Conservation (phyloP, 192 early-diverging fungal species). For the Coemansia umbellata region DNA sequence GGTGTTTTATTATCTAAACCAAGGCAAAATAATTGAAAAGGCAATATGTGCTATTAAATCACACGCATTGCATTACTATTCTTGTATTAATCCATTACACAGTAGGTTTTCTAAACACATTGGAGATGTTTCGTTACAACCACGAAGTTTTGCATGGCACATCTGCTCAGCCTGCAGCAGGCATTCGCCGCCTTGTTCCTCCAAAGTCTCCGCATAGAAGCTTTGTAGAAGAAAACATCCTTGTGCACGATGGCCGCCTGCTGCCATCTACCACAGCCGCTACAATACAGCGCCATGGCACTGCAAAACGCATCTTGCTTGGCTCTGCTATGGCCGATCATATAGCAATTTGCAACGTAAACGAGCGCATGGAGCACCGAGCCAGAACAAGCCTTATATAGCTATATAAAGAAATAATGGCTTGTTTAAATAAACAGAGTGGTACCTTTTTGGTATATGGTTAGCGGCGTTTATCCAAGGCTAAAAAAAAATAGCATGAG, state of each 20-base stretch:
- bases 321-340: constrained; percentile 47
- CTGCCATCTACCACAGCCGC: constrained; percentile 40
- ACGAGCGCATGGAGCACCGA: not conserved
- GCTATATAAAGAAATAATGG: too few species aligned
- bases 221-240: constrained; percentile 32
- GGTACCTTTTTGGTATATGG: too few species aligned
- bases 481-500: too few species aligned
- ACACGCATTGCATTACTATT: too few species aligned
- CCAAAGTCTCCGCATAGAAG: constrained; percentile 5
- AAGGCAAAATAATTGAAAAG: too few species aligned
- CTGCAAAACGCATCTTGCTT: constrained; percentile 26
- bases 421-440: not conserved
- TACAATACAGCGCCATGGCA: constrained; percentile 19
- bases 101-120: constrained; percentile 47
- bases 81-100: too few species aligned
- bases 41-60: too few species aligned
- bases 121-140: constrained; percentile 47
- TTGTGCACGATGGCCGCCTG: constrained; percentile 26
- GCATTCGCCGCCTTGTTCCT: constrained; percentile 26
- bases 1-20: too few species aligned
- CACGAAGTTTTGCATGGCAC: constrained; percentile 37
- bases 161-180: constrained; percentile 27
- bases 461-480: too few species aligned
- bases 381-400: not conserved
- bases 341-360: constrained; percentile 37